Evolutionary conservation across 129 eudicot genomes (phyloP), one percentile per base, ranked within the genome.

Genomic region (Mikania micrantha): DNA sequence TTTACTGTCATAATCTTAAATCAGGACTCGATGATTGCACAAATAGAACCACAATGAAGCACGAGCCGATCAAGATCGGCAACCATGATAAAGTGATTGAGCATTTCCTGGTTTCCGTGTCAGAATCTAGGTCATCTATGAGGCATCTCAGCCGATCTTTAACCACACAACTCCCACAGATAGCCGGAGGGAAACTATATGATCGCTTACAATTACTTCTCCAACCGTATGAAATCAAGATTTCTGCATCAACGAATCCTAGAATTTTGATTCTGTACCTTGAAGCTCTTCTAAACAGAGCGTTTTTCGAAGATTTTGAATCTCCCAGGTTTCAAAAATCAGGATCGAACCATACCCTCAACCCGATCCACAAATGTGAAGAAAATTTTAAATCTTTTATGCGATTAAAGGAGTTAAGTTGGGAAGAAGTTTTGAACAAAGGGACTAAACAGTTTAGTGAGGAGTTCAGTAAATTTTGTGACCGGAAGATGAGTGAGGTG

Each of bases 401-500:
- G 22, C 70, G 74, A 25, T 49, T 93, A 63, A 79, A 81, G 71
- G 81, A 75, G 78, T 63, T 93, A 47, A 84, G 83, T 21, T 93
- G 99, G 99, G 99, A 93, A 13, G 95, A 82, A 13, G 99, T 93
- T 16, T 70, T 93, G 62, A 89, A 60, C 69, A 93, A 89, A 60
- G 99, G 99, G 34, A 93, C 99, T 0, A 84, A 73, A 47, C 96
- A 86, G 75, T 93, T 88, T 53, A 84, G 95, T 45, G 95, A 93
- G 44, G 95, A 93, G 19, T 93, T 93, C 32, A 93, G 99, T 58
- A 81, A 80, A 69, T 93, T 93, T 67, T 93, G 99, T 27, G 99
- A 93, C 17, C 47, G 93, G 71, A 93, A 93, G 53, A 93, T 93
- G 99, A 89, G 99, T 64, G 95, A 93, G 34, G 87, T 89, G 67